phyloP scores from a whole-genome alignment of 331 rosid genomes.

The Saraca asoca region DNA sequence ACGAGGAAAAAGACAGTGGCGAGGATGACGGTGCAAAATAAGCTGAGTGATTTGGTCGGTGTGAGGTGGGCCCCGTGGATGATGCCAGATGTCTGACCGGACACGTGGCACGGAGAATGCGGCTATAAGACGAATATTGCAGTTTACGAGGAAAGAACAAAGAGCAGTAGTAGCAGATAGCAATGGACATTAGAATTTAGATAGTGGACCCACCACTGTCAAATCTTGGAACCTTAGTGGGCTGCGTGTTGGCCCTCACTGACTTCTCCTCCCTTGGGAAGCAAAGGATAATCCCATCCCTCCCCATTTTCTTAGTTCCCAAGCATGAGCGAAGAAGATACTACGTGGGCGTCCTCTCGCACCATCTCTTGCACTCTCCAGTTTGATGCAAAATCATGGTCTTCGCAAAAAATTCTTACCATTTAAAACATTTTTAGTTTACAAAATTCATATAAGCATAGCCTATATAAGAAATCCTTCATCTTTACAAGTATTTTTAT shows the following conservation, averaged over 20 bases:
- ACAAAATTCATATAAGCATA: too few relatives aligned
- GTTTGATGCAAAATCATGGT: too few relatives aligned
- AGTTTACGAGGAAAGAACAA: slow-evolving; percentile 47
- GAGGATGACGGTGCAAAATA: neutral
- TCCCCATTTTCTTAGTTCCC: neutral
- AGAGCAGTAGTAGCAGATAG: neutral
- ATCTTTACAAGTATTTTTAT: too few relatives aligned
- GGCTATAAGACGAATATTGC: slow-evolving; percentile 54
- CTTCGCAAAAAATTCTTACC: too few relatives aligned
- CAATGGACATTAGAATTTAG: neutral
- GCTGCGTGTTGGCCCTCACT: slow-evolving; percentile 36
- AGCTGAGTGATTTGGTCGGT: slow-evolving; percentile 42
- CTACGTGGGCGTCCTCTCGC: too few relatives aligned
- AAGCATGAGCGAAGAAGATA: too few relatives aligned
- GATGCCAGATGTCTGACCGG: slow-evolving; percentile 5
- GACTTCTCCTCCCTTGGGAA: slow-evolving; percentile 48
- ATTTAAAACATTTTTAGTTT: too few relatives aligned
- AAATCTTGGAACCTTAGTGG: slow-evolving; percentile 40
- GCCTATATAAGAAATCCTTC: too few relatives aligned
- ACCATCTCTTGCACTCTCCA: too few relatives aligned
- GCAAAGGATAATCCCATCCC: slow-evolving; percentile 44
- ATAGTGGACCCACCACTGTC: neutral
- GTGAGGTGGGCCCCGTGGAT: slow-evolving; percentile 34
- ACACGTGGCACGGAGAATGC: slow-evolving; percentile 52
- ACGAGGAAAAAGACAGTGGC: slow-evolving; percentile 2